Evolutionary conservation across 768 basidiomycete species (phyloP), one percentile per base, ranked within the genome.

Genomic region (Leccinum pellstonianum): DNA sequence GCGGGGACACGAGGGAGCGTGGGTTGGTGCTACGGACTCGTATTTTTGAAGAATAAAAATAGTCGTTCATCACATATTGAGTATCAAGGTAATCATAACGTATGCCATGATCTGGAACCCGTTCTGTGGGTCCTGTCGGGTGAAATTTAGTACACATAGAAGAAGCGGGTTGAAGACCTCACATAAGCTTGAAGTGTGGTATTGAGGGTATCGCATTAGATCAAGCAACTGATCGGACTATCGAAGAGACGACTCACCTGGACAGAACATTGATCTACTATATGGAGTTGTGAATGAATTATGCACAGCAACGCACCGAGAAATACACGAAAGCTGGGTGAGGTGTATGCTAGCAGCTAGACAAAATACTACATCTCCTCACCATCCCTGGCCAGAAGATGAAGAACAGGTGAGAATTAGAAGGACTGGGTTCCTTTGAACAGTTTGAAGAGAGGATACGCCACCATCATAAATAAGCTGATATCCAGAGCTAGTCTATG

Each of bases 351-450:
- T 17, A 5, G 27, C 14, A 29, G 17, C 10, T 14, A 15, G 35
- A 25, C 15, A 17, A 29, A 27, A 14, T 14, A 46, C 58, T 60
- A 19, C 15, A n/a, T 14, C 15, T 23, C 12, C 63, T 64, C 37
- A 64, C 63, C 63, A 29, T 64, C 63, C 48, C 25, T 27, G 25
- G 25, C 25, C 25, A 27, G 25, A 27, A 27, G 25, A 27, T 27
- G 25, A 7, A 27, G 25, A 27, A 27, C 25, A 27, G 25, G 25
- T 27, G 25, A 27, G 25, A 27, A 27, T 27, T 27, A 27, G 25
- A 27, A 27, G 25, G 25, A 27, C 25, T 27, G 25, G 25, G 1
- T 27, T 27, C 25, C 25, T 27, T 27, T 27, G 25, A 27, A 27
- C 25, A 27, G 25, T 27, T 27, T 27, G 25, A 27, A 27, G 25